Evolutionary conservation across 1,284 basidiomycete genomes (phyloP).

Genomic region (Ustilago sp.): DNA sequence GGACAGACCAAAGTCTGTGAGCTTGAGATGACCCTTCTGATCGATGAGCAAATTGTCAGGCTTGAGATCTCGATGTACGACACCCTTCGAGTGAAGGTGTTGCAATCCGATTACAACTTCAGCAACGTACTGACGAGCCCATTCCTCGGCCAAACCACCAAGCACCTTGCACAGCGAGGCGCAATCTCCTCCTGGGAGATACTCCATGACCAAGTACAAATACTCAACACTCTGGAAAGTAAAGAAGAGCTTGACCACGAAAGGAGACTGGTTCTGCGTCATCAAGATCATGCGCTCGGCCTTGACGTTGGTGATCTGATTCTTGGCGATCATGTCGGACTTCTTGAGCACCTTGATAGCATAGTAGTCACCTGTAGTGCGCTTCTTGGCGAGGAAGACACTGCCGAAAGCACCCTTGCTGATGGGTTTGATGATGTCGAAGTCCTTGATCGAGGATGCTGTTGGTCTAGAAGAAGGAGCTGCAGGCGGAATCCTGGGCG

Average conservation of each 20-base stretch:
- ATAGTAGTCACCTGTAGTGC: slow-evolving; percentile 96
- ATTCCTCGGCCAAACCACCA: slow-evolving; percentile 93
- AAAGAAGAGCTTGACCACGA: slow-evolving; percentile 74
- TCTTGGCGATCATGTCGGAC: slow-evolving; percentile 99
- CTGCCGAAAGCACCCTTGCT: slow-evolving; percentile 97
- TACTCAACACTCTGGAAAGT: slow-evolving; percentile 72
- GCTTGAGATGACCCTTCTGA: slow-evolving; percentile 92
- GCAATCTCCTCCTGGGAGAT: slow-evolving; percentile 88
- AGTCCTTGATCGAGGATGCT: slow-evolving; percentile 96
- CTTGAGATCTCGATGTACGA: slow-evolving; percentile 98
- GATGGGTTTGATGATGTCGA: slow-evolving; percentile 99
- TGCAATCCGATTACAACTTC: slow-evolving; percentile 95
- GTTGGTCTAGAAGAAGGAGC: slow-evolving; percentile 82
- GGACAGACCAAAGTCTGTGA: slow-evolving; percentile 97
- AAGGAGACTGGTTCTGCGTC: slow-evolving; percentile 99
- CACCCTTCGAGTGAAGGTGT: slow-evolving; percentile 90
- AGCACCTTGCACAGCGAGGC: slow-evolving; percentile 94
- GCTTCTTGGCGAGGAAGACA: slow-evolving; percentile 98
- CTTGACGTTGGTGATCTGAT: slow-evolving; percentile 99
- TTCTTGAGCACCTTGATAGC: slow-evolving; percentile 99
- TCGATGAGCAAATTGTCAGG: slow-evolving; percentile 98
- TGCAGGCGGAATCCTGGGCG: slow-evolving; percentile 85
- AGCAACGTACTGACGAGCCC: slow-evolving; percentile 95
- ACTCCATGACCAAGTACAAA: slow-evolving; percentile 72
- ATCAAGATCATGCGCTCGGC: slow-evolving; percentile 99